Base-by-base conservation (phyloP, 2,329 filamentous ascomycete genomes). In the Pyrenochaeta sp. region DNA sequence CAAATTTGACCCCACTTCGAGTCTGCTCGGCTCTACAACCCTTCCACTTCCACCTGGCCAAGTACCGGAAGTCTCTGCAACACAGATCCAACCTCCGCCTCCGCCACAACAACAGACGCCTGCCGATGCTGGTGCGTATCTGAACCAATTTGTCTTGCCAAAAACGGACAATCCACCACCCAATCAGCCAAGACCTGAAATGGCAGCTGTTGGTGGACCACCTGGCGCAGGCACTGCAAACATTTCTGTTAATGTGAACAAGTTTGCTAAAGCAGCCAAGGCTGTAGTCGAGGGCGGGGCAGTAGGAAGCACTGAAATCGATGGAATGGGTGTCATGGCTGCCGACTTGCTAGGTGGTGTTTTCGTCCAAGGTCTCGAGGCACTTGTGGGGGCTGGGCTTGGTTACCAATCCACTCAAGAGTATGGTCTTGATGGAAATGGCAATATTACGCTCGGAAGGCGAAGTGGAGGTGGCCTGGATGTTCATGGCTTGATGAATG, bases 111-210 rank as follows among this genome's bases (percentile, higher is more conserved):
- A 58, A 21, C 70, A 74, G 45, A 71, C 71, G 30, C 69, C 71
- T 4, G 66, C 67, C 2, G 71, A 75, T 47, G 70, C 71, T 21
- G 69, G 67, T 44, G 61, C 64, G 4, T 75, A 74, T 18, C 57
- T 75, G 0, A 75, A 75, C 20, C 72, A 75, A 41, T 75, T 74
- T 47, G 71, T 75, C 7, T 61, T 75, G 11, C 72, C 72, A 0
- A 66, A 63, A n/a, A 73, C 71, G 2, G 72, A 75, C 47, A 71
- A 68, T 42, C 71, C 68, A 9, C 59, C 69, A 4, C 66, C 67
- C 1, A 72, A 67, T 41, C 66, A 68, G n/a, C 63, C 71, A 3
- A 64, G 71, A 5, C 61, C 66, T 2, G 72, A 75, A 45, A 74
- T 72, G 70, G 70, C 68, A 27, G 71, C 71, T 23, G 72, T 75